These are phyloP conservation scores for Aspergillus sp. DNA, from an alignment of 2,329 filamentous ascomycete genomes.

Conservation along the genomic window DNA sequence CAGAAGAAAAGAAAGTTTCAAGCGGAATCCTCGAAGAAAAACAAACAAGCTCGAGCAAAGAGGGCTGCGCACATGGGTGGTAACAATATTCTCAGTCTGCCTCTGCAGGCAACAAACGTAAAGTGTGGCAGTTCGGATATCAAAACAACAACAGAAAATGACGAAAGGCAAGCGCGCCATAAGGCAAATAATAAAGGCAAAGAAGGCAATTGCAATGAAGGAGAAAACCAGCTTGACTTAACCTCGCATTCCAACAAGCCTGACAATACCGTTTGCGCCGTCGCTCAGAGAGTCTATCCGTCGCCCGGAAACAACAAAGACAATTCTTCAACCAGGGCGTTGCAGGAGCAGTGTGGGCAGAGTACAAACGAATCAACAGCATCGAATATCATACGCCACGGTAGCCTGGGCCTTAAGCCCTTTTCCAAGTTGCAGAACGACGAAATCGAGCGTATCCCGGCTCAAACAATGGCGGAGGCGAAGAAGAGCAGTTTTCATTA, in stretches of 20 bases:
- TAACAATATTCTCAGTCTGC: no score
- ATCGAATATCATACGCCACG: neutral
- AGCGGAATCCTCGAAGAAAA: neutral
- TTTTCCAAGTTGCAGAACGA: neutral
- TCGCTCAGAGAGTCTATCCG: neutral
- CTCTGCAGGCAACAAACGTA: no score
- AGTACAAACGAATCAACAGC: neutral
- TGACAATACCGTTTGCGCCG: neutral
- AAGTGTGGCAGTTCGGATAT: no score
- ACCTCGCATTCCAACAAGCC: neutral
- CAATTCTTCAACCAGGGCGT: no score
- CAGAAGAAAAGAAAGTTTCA: neutral
- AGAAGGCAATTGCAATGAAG: no score
- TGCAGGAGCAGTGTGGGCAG: neutral
- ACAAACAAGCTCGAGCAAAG: neutral
- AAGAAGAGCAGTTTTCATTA: neutral
- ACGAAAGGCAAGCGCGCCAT: neutral
- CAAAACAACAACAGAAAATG: neutral
- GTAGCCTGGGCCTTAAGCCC: neutral
- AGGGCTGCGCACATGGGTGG: no score
- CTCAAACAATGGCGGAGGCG: neutral
- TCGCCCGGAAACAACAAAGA: no score
- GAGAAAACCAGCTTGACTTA: no score
- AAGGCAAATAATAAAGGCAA: constrained; percentile 1
- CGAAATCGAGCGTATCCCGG: neutral